These are phyloP conservation scores for Saccharomyces pastorianus DNA, from an alignment of 1,139 yeast genomes.

Conservation along the genomic window DNA sequence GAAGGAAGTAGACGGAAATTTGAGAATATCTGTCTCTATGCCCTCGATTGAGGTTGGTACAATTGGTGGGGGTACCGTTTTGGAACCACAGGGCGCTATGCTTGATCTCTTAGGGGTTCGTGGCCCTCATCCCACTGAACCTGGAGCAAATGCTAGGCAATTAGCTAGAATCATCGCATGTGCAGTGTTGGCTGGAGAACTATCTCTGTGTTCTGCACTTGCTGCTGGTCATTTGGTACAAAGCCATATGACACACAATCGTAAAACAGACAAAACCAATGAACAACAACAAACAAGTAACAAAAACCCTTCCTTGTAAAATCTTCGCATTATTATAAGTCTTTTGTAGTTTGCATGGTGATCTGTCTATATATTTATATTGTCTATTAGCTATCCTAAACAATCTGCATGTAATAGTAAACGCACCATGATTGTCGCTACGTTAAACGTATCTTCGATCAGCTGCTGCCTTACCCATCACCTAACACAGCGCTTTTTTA, in stretches of 20 bases:
- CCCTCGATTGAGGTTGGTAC: constrained; percentile 98
- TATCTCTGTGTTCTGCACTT: constrained; percentile 85
- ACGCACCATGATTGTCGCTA: not conserved
- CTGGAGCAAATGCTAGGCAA: constrained; percentile 91
- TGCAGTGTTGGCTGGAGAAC: constrained; percentile 91
- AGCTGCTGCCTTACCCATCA: not conserved
- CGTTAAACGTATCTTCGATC: not conserved
- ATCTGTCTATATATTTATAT: not conserved
- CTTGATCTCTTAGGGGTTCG: constrained; percentile 85
- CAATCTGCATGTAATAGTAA: not conserved
- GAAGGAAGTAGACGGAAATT: constrained; percentile 75
- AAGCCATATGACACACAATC: constrained; percentile 93
- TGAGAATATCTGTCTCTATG: constrained; percentile 90
- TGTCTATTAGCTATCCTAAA: not conserved
- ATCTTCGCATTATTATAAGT: not conserved
- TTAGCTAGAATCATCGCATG: constrained; percentile 91
- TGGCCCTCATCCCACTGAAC: constrained; percentile 92
- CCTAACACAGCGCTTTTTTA: not conserved
- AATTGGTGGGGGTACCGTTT: constrained; percentile 95
- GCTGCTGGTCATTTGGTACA: constrained; percentile 98
- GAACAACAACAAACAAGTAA: not conserved
- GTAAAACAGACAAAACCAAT: constrained; percentile 35
- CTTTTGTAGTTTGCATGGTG: not conserved
- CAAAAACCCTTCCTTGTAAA: constrained; percentile 6
- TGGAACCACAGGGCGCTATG: constrained; percentile 96